Conservation (phyloP, 345 rosid genomes). For the Salix purpurea region DNA sequence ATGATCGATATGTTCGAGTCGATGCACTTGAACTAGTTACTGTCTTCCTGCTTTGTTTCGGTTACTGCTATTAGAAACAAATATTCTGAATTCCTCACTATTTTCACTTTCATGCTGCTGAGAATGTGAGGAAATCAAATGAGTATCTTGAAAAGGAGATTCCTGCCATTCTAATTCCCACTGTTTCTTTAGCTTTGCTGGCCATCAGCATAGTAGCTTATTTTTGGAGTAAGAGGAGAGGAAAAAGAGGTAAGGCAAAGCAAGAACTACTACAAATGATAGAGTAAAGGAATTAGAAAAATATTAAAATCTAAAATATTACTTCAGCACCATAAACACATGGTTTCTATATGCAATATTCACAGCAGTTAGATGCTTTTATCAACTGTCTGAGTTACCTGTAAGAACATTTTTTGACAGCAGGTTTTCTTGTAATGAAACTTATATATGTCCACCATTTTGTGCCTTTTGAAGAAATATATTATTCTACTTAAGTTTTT, state of each 20-base stretch:
- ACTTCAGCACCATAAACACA: too few species aligned
- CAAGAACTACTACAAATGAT: not conserved
- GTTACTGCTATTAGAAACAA: not conserved
- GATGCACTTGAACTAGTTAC: constrained; percentile 22
- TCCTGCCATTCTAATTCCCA: not conserved
- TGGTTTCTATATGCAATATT: too few species aligned
- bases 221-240: not conserved
- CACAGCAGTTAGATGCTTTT: too few species aligned
- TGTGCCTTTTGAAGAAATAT: not conserved
- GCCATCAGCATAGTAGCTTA: not conserved
- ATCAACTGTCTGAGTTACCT: too few species aligned
- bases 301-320: too few species aligned
- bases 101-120: not conserved
- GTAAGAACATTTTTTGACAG: too few species aligned
- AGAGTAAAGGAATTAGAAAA: not conserved
- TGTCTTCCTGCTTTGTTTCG: not conserved
- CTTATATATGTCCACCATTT: not conserved
- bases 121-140: not conserved
- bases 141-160: not conserved
- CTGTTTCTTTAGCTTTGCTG: not conserved
- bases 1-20: constrained; percentile 16
- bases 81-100: not conserved
- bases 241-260: not conserved
- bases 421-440: too few species aligned
- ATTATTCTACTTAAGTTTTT: not conserved